Evolutionary conservation across 345 rosid genomes (phyloP).

Genomic region (Gossypium longicalyx): DNA sequence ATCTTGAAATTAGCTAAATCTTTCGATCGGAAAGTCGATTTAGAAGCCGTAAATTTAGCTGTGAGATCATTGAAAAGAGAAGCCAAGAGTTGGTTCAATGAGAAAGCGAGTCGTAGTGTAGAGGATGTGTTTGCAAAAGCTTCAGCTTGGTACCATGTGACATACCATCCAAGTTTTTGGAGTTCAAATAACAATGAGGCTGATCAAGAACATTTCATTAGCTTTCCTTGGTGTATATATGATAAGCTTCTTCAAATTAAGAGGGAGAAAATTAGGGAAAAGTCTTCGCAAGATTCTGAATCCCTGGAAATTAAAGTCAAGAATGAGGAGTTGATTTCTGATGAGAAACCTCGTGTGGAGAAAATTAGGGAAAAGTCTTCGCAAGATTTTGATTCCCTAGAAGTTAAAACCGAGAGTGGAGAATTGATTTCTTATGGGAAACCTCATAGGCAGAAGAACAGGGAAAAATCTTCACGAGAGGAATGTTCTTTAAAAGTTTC

Average conservation of each 20-base stretch:
- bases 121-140: slow-evolving; percentile 31
- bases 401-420: not conserved
- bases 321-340: not conserved
- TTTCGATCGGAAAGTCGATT: slow-evolving; percentile 35
- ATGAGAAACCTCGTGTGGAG: not conserved
- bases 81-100: slow-evolving; percentile 41
- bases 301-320: not conserved
- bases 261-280: not conserved
- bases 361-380: not conserved
- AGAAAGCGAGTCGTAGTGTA: not conserved
- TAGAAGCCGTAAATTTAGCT: slow-evolving; percentile 26
- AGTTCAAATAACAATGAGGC: slow-evolving; percentile 19
- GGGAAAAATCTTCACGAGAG: not conserved
- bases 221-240: slow-evolving; percentile 40
- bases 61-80: slow-evolving; percentile 42
- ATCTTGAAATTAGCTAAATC: slow-evolving; percentile 39
- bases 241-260: slow-evolving; percentile 30
- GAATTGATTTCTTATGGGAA: not conserved
- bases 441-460: not conserved
- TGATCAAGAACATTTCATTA: slow-evolving; percentile 27
- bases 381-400: not conserved
- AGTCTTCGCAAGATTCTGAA: not conserved
- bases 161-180: slow-evolving; percentile 35
- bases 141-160: slow-evolving; percentile 45
- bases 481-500: not conserved